Evolutionary conservation across 2,329 filamentous ascomycete species (phyloP).

Genomic region (Periconia sp.): DNA sequence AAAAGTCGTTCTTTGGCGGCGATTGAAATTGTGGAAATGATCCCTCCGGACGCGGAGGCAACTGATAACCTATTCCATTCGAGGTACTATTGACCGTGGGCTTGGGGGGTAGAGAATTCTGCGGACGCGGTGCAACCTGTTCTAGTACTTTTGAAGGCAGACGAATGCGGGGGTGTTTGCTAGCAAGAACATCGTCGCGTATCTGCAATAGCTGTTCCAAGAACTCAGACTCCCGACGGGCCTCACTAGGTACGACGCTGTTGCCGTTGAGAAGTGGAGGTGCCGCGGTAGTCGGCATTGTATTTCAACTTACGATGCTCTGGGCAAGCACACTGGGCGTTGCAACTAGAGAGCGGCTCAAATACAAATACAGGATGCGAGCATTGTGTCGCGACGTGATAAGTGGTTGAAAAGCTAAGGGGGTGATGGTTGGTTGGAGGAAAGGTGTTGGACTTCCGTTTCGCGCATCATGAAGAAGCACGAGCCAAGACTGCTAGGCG

Average conservation of each 20-base stretch:
- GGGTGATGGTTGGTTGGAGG: not conserved
- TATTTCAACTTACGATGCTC: conserved; percentile 15
- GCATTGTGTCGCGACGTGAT: conserved; percentile 25
- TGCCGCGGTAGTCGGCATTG: conserved; percentile 35
- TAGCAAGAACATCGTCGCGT: conserved; percentile 77
- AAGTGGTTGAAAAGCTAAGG: conserved; percentile 24
- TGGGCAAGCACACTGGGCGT: conserved; percentile 16
- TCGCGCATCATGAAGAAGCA: conserved; percentile 1
- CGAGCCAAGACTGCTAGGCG: conserved; percentile 11
- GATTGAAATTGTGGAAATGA: conserved; percentile 25
- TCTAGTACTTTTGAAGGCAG: conserved; percentile 57
- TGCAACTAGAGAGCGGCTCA: conserved; percentile 18
- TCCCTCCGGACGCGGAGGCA: conserved; percentile 34
- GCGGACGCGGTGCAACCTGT: conserved; percentile 41
- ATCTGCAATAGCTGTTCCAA: conserved; percentile 81
- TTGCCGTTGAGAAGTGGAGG: conserved; percentile 35
- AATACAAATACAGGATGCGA: conserved; percentile 29
- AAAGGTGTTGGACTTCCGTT: not conserved
- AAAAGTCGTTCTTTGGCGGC: conserved; percentile 19
- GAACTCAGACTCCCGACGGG: conserved; percentile 49
- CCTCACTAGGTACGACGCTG: conserved; percentile 39
- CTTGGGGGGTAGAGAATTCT: conserved; percentile 27
- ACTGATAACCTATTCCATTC: conserved; percentile 26
- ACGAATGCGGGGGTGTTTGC: conserved; percentile 67
- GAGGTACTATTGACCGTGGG: conserved; percentile 34